Conservation (phyloP, 371 early-diverging fungal genomes). For the Mortierella sp. region DNA sequence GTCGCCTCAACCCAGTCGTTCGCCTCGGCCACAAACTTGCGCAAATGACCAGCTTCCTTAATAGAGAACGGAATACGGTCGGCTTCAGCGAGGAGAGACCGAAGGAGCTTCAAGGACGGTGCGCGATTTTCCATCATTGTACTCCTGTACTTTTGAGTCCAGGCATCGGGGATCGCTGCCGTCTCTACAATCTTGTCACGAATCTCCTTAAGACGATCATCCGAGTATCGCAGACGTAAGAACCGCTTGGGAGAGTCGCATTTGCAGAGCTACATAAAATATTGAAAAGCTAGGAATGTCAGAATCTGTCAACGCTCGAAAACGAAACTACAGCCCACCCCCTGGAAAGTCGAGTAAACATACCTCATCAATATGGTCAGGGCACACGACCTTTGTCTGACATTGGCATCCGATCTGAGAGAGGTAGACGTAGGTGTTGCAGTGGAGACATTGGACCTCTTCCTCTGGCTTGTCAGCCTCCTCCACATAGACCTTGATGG, state of each 20-base stretch:
- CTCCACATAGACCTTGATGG: conserved; percentile 59
- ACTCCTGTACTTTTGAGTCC: conserved; percentile 60
- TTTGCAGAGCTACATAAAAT: conserved; percentile 60
- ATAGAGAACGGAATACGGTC: conserved; percentile 64
- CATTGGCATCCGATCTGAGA: conserved; percentile 79
- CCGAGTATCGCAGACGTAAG: conserved; percentile 68
- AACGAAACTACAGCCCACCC: not conserved
- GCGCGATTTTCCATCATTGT: conserved; percentile 60
- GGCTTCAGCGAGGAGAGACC: conserved; percentile 64
- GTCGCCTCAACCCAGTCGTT: conserved; percentile 66
- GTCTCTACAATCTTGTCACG: conserved; percentile 40
- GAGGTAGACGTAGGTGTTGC: conserved; percentile 79
- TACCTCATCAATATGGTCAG: conserved; percentile 68
- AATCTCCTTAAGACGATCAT: conserved; percentile 64
- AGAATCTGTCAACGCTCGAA: not conserved
- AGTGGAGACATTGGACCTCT: conserved; percentile 77
- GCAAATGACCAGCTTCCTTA: conserved; percentile 61
- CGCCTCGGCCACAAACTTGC: conserved; percentile 63
- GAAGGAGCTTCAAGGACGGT: conserved; percentile 68
- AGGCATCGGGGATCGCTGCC: conserved; percentile 57
- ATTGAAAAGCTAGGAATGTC: not conserved
- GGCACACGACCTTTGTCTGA: conserved; percentile 71
- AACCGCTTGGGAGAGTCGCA: conserved; percentile 63
- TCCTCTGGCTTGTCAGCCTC: conserved; percentile 65
- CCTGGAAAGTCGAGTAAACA: not conserved